These are phyloP conservation scores for Ceratobasidium sp. DNA, from an alignment of 1,284 basidiomycete genomes.

Conservation along the genomic window DNA sequence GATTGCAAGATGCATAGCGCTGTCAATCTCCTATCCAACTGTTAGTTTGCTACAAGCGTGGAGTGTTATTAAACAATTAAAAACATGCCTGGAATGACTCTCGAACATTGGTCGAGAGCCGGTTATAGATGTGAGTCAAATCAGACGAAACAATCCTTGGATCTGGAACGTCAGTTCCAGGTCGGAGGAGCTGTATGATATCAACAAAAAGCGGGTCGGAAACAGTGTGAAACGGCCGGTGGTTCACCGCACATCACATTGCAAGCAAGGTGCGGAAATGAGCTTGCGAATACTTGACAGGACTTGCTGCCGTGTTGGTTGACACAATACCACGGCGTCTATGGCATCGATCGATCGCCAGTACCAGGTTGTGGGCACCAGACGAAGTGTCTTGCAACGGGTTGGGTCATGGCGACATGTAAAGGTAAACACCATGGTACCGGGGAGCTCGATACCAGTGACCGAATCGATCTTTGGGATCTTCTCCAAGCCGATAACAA, in stretches of 20 bases:
- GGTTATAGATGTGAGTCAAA: constrained; percentile 14
- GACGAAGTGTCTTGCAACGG: neutral
- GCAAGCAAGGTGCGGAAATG: neutral
- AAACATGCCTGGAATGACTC: neutral
- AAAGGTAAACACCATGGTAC: neutral
- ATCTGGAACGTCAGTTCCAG: constrained; percentile 3
- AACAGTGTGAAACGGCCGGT: constrained; percentile 10
- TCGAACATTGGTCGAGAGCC: neutral
- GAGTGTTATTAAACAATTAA: neutral
- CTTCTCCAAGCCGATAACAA: neutral
- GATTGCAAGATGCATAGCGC: constrained; percentile 12
- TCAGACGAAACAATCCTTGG: constrained; percentile 9
- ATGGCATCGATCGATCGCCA: neutral
- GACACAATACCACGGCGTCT: neutral
- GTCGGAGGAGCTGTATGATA: neutral
- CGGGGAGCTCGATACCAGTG: neutral
- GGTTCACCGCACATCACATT: neutral
- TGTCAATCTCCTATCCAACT: neutral
- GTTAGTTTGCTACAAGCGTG: neutral
- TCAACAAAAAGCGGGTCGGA: constrained; percentile 2
- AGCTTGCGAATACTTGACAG: neutral
- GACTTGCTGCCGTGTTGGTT: too few relatives aligned
- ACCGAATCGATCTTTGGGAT: neutral
- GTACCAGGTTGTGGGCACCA: neutral
- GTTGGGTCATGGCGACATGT: neutral